phyloP scores from a whole-genome alignment of 441 rosid species.

The Gossypium gossypioides region DNA sequence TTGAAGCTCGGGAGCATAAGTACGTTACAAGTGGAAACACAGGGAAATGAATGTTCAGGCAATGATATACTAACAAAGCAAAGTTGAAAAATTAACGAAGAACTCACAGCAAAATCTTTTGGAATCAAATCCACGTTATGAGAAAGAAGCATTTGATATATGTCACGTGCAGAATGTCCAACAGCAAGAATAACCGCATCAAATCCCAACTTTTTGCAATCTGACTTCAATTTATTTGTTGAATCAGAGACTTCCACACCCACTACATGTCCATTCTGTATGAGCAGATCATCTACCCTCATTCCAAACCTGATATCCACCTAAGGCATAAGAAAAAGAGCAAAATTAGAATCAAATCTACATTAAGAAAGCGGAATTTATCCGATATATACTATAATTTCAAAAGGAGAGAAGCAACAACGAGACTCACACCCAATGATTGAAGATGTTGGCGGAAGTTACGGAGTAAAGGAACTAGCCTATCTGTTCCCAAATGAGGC shows the following conservation, averaged over 20 bases:
- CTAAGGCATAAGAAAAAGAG: slow-evolving; percentile 28
- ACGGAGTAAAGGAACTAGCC: slow-evolving; percentile 67
- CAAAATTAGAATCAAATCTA: not conserved
- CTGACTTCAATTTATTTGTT: slow-evolving; percentile 25
- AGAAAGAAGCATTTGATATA: slow-evolving; percentile 81
- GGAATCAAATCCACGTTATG: slow-evolving; percentile 64
- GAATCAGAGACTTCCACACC: slow-evolving; percentile 66
- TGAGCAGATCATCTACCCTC: slow-evolving; percentile 68
- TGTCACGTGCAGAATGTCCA: slow-evolving; percentile 93
- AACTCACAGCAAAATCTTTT: slow-evolving; percentile 88
- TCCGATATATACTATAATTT: not conserved
- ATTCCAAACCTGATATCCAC: slow-evolving; percentile 73
- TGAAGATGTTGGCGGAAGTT: slow-evolving; percentile 77
- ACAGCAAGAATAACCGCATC: slow-evolving; percentile 85
- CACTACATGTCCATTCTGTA: slow-evolving; percentile 49
- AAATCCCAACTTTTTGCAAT: slow-evolving; percentile 32
- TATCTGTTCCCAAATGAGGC: slow-evolving; percentile 95
- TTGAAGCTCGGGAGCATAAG: not conserved
- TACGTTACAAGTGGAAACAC: not conserved
- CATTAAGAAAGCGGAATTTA: not conserved
- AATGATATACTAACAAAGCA: not conserved
- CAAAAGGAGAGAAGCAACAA: not conserved
- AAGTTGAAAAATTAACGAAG: not conserved
- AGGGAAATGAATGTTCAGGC: not conserved
- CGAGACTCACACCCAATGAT: slow-evolving; percentile 53